Evolutionary conservation across 345 rosid species (phyloP), one percentile per base, ranked within the genome.

Genomic region (Aegle marmelos): DNA sequence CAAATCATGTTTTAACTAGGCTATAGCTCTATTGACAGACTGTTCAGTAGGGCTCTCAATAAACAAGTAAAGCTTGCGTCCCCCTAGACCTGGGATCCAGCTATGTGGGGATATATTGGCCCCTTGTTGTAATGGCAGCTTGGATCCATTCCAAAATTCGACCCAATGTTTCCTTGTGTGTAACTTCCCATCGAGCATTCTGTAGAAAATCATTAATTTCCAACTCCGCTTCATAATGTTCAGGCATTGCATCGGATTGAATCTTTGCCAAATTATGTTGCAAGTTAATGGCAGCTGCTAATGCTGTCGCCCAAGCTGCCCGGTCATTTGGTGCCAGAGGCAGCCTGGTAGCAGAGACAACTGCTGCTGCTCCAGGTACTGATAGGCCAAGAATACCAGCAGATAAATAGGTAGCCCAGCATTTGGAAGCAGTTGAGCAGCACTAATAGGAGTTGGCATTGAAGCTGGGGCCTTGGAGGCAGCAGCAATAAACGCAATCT

Each of bases 111-210:
- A 89, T 89, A 79, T 34, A 94, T 77, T 94, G 95, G 61, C 98
- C 98, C 79, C 98, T 89, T 10, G 97, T 94, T 36, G 98, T 96
- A 80, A 96, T 94, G 73, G 99, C 97, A 73, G 98, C 98, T 75
- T 97, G 97, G 30, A 93, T 92, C 95, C 97, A 96, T 30, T 94
- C 98, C 9, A 95, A 92, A 81, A 91, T 92, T n/a, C 98, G 99
- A 58, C 98, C 97, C 93, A 90, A 81, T 6, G 99, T 94, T 84
- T 96, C 99, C 88, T 96, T 96, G 88, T 96, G 98, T 21, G 98
- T 96, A 77, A 96, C 95, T 87, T 94, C 94, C 98, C 99, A 94
- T 69, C 99, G 90, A 80, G 98, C 99, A 87, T 94, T 96, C 76
- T 94, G 99, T 30, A 97, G 98, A 34, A 94, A 96, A 81, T 96